phyloP scores from a whole-genome alignment of 768 basidiomycete genomes.

The Infundibulicybe gibba region DNA sequence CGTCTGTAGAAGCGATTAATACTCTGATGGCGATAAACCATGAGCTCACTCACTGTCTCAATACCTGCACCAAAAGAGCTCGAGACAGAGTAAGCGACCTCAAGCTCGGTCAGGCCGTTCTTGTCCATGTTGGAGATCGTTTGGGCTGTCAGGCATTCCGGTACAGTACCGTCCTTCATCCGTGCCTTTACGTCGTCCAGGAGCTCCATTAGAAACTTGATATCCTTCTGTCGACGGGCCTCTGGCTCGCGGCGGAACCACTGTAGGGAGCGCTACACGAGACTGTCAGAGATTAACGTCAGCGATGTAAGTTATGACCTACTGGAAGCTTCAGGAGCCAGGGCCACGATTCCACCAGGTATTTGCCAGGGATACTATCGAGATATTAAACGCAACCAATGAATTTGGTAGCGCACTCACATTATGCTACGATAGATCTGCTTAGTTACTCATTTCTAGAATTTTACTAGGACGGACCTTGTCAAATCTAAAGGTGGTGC shows the following conservation, averaged over 20 bases:
- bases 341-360: constrained; percentile 44
- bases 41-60: constrained; percentile 30
- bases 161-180: constrained; percentile 32
- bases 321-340: constrained; percentile 43
- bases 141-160: constrained; percentile 36
- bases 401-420: constrained; percentile 12
- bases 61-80: constrained; percentile 46
- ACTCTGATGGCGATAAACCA: too few relatives aligned
- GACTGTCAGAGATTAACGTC: too few relatives aligned
- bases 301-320: constrained; percentile 3
- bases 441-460: too few relatives aligned
- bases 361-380: constrained; percentile 43
- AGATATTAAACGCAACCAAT: not conserved
- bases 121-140: constrained; percentile 30
- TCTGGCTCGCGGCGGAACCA: too few relatives aligned
- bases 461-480: constrained; percentile 6
- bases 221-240: constrained; percentile 6
- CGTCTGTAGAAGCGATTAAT: constrained; percentile 15
- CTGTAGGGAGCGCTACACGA: too few relatives aligned
- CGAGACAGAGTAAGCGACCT: constrained; percentile 40
- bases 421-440: too few relatives aligned
- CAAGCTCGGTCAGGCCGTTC: constrained; percentile 35
- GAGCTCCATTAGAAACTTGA: constrained; percentile 32
- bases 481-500: constrained; percentile 9
- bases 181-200: constrained; percentile 38